A percentile compares a stretch with the other conserved stretches of the same genome.
phyloP scores from a whole-genome alignment of 306 rosid species.

The Fagus crenata region DNA sequence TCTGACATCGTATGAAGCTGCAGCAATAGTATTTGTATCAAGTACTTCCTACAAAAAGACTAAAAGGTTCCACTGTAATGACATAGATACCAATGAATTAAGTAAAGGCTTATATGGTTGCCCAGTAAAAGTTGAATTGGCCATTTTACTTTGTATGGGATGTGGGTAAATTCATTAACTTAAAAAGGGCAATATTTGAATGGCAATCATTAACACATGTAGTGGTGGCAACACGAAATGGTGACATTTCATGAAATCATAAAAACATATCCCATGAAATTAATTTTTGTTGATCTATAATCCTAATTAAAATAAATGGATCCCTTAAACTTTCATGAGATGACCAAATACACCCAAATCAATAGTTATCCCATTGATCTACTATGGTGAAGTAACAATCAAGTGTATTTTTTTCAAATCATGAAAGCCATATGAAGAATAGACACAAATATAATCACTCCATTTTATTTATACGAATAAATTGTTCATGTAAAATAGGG shows the following conservation, averaged over 20 bases:
- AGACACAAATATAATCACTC: background rate
- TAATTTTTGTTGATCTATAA: background rate
- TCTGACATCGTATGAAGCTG: slow-evolving; percentile 71
- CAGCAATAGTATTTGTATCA: slow-evolving; percentile 25
- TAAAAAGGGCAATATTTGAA: background rate
- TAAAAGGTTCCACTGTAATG: slow-evolving; percentile 4
- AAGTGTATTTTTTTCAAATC: background rate
- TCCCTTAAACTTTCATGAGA: background rate
- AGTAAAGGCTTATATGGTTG: background rate
- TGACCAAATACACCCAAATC: background rate
- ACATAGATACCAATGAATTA: background rate
- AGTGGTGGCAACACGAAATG: background rate
- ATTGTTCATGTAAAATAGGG: background rate
- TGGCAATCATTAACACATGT: background rate
- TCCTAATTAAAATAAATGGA: background rate
- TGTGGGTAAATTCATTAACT: background rate
- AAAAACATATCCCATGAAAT: background rate
- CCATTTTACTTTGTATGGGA: background rate
- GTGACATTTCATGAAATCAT: background rate
- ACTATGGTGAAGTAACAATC: background rate
- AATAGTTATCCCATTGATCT: background rate
- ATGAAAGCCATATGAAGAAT: background rate
- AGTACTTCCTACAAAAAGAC: slow-evolving; percentile 8
- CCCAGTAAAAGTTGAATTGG: background rate
- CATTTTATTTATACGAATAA: background rate